Percentiles rank a stretch among this genome's conserved stretches.
These are phyloP conservation scores for Didymosphaeria variabile DNA, from an alignment of 2,329 filamentous ascomycete genomes.

Conservation along the genomic window DNA sequence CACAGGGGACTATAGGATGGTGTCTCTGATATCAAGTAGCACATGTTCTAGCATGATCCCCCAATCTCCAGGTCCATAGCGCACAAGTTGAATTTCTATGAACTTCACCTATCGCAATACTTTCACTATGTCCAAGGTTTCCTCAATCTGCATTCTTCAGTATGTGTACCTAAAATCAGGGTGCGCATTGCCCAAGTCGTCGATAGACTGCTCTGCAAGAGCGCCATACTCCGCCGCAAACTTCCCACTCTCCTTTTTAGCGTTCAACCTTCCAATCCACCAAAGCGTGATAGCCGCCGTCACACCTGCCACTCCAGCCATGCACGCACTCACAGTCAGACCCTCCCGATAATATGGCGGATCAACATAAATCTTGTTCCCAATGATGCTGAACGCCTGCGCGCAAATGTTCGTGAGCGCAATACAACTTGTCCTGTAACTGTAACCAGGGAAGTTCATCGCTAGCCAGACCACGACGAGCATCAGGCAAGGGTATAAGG, in stretches of 20 bases:
- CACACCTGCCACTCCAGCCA: not conserved
- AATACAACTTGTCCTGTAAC: not conserved
- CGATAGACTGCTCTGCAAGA: not conserved
- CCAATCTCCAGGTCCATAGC: no score
- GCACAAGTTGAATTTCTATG: no score
- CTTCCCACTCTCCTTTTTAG: constrained; percentile 1
- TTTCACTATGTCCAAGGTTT: no score
- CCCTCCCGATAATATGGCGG: constrained; percentile 3
- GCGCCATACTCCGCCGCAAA: not conserved
- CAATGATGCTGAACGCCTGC: not conserved
- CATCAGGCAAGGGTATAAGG: constrained; percentile 1
- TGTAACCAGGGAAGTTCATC: constrained; percentile 7
- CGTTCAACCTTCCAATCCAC: constrained; percentile 7
- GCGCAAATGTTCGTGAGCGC: constrained; percentile 3
- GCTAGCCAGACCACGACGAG: not conserved
- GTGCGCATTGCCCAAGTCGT: not conserved
- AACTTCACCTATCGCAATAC: no score
- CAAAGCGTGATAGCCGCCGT: not conserved
- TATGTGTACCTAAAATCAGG: constrained; percentile 4
- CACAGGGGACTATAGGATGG: no score
- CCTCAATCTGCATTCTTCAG: not conserved
- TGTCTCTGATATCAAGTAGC: no score
- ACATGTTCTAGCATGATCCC: no score
- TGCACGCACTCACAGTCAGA: not conserved
- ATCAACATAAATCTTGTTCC: constrained; percentile 4